Evolutionary conservation across 2,329 filamentous ascomycete genomes (phyloP).

Genomic region (Epichloe uncinata): DNA sequence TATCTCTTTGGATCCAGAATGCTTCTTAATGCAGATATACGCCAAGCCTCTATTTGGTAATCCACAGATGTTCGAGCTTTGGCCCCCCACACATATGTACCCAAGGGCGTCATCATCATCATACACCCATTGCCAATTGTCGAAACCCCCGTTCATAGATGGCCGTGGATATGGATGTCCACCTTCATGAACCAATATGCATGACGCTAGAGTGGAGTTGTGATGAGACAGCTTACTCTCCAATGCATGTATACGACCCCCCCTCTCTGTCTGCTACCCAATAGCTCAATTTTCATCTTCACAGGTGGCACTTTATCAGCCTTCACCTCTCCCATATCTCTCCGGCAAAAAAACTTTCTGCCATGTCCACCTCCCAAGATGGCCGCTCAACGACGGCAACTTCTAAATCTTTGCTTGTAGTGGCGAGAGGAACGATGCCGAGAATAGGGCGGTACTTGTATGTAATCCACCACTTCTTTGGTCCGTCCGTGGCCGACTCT

Average conservation of each 20-base stretch:
- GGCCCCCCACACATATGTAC: too few species aligned
- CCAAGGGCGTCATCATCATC: background rate
- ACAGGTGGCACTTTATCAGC: too few species aligned
- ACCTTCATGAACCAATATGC: background rate
- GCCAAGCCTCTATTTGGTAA: too few species aligned
- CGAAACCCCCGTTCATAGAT: background rate
- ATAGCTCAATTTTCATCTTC: background rate
- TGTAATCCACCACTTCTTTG: constrained; percentile 57
- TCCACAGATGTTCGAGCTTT: too few species aligned
- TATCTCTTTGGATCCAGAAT: too few species aligned
- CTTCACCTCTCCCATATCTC: constrained; percentile 34
- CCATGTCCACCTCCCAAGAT: constrained; percentile 66
- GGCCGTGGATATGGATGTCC: background rate
- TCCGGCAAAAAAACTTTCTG: constrained; percentile 53
- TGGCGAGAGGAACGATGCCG: constrained; percentile 43
- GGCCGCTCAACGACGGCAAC: constrained; percentile 83
- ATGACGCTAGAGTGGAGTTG: background rate
- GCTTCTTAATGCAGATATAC: too few species aligned
- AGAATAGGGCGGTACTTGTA: constrained; percentile 93
- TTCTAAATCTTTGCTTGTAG: constrained; percentile 42
- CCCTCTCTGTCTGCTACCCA: background rate
- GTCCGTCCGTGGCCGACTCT: constrained; percentile 13
- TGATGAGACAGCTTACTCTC: background rate
- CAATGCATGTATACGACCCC: background rate
- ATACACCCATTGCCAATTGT: background rate